phyloP scores from a whole-genome alignment of 805 yeast genomes.

The Metschnikowia matae region DNA sequence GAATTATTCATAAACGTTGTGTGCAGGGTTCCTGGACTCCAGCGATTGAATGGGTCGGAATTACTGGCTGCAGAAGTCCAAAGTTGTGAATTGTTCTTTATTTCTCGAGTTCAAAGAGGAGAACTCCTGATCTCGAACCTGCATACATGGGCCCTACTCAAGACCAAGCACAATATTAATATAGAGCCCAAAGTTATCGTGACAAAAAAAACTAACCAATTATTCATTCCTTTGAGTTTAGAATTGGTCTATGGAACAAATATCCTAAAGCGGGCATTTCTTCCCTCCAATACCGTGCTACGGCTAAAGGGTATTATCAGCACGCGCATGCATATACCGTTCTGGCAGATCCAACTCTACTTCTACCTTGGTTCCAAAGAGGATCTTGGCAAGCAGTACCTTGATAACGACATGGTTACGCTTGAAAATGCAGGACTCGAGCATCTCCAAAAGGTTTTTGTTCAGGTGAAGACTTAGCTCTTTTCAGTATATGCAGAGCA shows the following conservation, averaged over 20 bases:
- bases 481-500: neutral
- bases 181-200: neutral
- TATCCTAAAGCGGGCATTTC: conserved; percentile 18
- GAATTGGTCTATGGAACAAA: neutral
- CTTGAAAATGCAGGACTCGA: conserved; percentile 24
- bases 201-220: too few relatives aligned
- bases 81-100: conserved; percentile 67
- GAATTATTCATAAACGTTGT: conserved; percentile 37
- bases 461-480: neutral
- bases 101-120: conserved; percentile 44
- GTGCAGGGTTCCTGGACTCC: conserved; percentile 35
- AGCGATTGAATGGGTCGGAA: conserved; percentile 52
- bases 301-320: conserved; percentile 33
- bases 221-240: neutral
- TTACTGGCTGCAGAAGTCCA: conserved; percentile 45
- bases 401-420: conserved; percentile 28
- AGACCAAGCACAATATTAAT: conserved; percentile 29
- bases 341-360: conserved; percentile 23
- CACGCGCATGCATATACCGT: conserved; percentile 13
- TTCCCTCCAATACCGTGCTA: conserved; percentile 26
- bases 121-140: conserved; percentile 18
- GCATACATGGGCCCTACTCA: conserved; percentile 43
- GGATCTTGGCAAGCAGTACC: conserved; percentile 14
- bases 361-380: conserved; percentile 23
- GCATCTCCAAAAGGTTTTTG: conserved; percentile 15